Conservation (phyloP, 2,329 filamentous ascomycete species). For the Colletotrichum sublineola region DNA sequence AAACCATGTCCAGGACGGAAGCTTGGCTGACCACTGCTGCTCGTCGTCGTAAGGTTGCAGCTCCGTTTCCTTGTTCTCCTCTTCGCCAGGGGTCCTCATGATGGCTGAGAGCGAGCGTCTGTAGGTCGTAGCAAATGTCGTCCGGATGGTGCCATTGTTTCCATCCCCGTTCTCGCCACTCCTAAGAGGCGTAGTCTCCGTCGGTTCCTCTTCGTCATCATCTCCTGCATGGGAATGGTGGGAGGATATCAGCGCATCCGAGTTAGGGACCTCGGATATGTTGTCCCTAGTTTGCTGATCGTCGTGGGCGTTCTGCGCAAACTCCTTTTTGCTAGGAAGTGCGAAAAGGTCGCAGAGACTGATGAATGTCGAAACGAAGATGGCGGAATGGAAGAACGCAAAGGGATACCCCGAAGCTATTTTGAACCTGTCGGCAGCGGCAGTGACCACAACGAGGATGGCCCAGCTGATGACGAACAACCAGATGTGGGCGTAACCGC, state of each 20-base stretch:
- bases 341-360: slow-evolving; percentile 85
- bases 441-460: slow-evolving; percentile 77
- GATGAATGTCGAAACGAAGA: slow-evolving; percentile 81
- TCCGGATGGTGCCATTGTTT: slow-evolving; percentile 54
- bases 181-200: slow-evolving; percentile 67
- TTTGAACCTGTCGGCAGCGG: slow-evolving; percentile 81
- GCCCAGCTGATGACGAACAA: slow-evolving; percentile 82
- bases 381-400: slow-evolving; percentile 81
- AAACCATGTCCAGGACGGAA: slow-evolving; percentile 90
- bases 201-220: slow-evolving; percentile 55
- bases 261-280: slow-evolving; percentile 48
- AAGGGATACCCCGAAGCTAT: slow-evolving; percentile 84
- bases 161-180: slow-evolving; percentile 46
- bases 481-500: slow-evolving; percentile 87
- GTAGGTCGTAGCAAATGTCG: slow-evolving; percentile 69
- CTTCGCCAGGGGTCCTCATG: slow-evolving; percentile 40
- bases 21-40: slow-evolving; percentile 84
- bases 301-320: slow-evolving; percentile 70
- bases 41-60: slow-evolving; percentile 73
- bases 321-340: slow-evolving; percentile 78
- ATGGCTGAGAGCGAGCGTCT: slow-evolving; percentile 60
- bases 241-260: slow-evolving; percentile 56
- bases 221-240: slow-evolving; percentile 55
- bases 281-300: slow-evolving; percentile 60
- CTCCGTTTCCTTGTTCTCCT: slow-evolving; percentile 49